Evolutionary conservation across 495 filamentous ascomycete species (phyloP).

Genomic region (Lentithecium fluviatile): DNA sequence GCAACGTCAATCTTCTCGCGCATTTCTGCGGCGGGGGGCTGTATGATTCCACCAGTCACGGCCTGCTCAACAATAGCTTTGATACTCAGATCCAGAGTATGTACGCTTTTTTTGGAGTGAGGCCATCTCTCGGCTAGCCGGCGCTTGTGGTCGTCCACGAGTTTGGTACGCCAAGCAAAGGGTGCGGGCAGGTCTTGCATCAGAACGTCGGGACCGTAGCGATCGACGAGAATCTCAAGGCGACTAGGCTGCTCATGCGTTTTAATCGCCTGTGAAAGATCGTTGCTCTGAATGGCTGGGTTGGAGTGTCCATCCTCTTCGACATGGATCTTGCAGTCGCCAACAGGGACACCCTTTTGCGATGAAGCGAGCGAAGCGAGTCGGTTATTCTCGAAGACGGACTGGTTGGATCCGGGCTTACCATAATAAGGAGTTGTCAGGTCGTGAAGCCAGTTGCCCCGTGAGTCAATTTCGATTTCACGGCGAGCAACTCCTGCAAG

Average conservation of each 20-base stretch:
- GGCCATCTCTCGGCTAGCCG: background rate
- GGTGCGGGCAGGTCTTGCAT: background rate
- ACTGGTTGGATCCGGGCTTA: no score
- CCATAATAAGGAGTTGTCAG: no score
- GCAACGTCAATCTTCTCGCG: background rate
- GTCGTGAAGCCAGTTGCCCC: no score
- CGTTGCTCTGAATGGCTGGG: background rate
- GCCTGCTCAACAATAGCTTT: background rate
- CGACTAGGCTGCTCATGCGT: background rate
- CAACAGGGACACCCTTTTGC: no score
- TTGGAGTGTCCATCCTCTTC: background rate
- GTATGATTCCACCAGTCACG: slow-evolving; percentile 2
- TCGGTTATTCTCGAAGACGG: no score
- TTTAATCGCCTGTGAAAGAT: background rate
- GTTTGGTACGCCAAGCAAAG: background rate
- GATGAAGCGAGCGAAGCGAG: no score
- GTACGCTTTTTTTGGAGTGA: background rate
- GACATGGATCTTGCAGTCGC: no score
- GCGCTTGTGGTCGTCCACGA: background rate
- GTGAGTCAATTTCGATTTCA: no score
- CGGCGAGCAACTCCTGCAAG: background rate
- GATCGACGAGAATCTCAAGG: background rate
- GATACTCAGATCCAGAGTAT: background rate
- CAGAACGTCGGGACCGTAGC: background rate
- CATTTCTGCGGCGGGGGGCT: background rate